These are phyloP conservation scores for Pseudovirgaria hyperparasitica DNA, from an alignment of 2,329 filamentous ascomycete genomes.

Conservation along the genomic window DNA sequence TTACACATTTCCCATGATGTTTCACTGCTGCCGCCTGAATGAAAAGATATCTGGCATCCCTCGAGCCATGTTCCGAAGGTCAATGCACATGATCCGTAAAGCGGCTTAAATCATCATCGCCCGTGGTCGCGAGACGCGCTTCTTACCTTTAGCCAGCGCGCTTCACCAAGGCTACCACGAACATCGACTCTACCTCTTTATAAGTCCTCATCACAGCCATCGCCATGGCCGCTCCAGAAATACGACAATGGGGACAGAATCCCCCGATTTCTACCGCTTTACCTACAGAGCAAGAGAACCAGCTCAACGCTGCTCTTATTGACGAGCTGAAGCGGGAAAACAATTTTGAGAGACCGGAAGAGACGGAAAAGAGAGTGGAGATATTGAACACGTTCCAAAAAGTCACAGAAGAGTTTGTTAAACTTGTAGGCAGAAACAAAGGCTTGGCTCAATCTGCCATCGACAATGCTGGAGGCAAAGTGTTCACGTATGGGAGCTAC, in stretches of 20 bases:
- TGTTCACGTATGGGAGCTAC: slow-evolving; percentile 95
- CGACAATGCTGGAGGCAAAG: slow-evolving; percentile 75
- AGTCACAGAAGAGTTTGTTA: slow-evolving; percentile 78
- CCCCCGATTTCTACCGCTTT: slow-evolving; percentile 66
- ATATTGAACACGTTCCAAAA: slow-evolving; percentile 66
- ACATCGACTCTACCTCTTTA: neutral
- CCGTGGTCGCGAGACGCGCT: neutral
- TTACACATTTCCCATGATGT: no score
- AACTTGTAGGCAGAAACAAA: slow-evolving; percentile 62
- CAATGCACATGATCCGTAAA: no score
- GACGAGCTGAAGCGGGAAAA: slow-evolving; percentile 78
- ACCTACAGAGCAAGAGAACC: slow-evolving; percentile 65
- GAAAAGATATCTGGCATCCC: no score
- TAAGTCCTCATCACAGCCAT: slow-evolving; percentile 1
- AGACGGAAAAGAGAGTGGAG: slow-evolving; percentile 65
- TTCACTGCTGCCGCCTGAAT: no score
- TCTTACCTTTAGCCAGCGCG: slow-evolving; percentile 5
- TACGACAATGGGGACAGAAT: slow-evolving; percentile 56
- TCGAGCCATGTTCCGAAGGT: no score
- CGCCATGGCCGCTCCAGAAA: slow-evolving; percentile 19
- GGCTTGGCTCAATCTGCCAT: slow-evolving; percentile 63
- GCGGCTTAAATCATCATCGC: no score
- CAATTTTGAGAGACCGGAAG: slow-evolving; percentile 76
- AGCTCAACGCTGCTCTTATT: slow-evolving; percentile 65
- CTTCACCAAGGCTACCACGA: slow-evolving; percentile 1